These are phyloP conservation scores for Schwanniomyces yamadae DNA, from an alignment of 805 yeast genomes.

Conservation along the genomic window DNA sequence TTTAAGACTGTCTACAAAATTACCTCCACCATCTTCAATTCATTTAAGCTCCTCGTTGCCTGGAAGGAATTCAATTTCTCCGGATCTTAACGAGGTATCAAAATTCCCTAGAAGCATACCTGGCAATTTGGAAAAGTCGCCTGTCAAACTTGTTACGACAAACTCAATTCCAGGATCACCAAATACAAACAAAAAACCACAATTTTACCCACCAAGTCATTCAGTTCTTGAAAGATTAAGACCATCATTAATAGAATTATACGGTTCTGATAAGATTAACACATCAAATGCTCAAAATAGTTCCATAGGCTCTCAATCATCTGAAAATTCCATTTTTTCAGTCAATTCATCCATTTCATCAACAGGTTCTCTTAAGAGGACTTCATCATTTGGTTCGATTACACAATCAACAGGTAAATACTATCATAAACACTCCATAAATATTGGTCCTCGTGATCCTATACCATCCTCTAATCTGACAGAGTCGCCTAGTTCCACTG, in stretches of 20 bases:
- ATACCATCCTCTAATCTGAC: slow-evolving; percentile 4
- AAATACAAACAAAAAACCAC: slow-evolving; percentile 12
- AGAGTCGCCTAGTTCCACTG: not conserved
- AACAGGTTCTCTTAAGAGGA: slow-evolving; percentile 23
- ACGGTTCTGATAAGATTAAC: slow-evolving; percentile 13
- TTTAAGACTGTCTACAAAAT: slow-evolving; percentile 11
- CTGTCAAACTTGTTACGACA: not conserved
- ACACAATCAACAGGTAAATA: slow-evolving; percentile 15
- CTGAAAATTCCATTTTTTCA: slow-evolving; percentile 34
- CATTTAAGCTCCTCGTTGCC: slow-evolving; percentile 12
- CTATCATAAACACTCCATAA: slow-evolving; percentile 13
- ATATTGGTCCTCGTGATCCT: slow-evolving; percentile 20
- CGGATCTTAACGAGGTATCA: not conserved
- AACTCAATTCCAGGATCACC: slow-evolving; percentile 14
- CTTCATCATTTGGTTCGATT: slow-evolving; percentile 30
- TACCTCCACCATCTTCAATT: slow-evolving; percentile 22
- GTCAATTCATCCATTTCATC: slow-evolving; percentile 37
- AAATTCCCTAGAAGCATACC: slow-evolving; percentile 16
- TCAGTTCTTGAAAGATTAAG: slow-evolving; percentile 29
- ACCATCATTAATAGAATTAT: slow-evolving; percentile 37
- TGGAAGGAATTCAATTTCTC: slow-evolving; percentile 5
- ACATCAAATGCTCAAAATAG: not conserved
- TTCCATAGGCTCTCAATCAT: slow-evolving; percentile 27
- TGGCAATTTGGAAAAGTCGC: not conserved
- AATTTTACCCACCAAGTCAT: slow-evolving; percentile 15